These are phyloP conservation scores for Macadamia tetraphylla DNA, from an alignment of 164 flowering plant species.

Conservation along the genomic window DNA sequence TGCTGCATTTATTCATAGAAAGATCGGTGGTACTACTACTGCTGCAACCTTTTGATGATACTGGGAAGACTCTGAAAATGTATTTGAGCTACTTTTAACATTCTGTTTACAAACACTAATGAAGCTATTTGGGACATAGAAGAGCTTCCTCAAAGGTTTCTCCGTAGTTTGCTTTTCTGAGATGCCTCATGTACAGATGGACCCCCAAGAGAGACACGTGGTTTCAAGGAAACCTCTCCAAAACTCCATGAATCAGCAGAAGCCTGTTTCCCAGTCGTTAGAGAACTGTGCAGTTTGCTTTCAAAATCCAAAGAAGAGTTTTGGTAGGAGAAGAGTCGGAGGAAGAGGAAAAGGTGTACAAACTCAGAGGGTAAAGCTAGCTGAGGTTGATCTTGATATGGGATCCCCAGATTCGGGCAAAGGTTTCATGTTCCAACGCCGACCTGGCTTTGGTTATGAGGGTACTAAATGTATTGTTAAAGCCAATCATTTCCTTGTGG, in stretches of 20 bases:
- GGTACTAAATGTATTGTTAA: constrained; percentile 40
- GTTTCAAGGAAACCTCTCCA: constrained; percentile 32
- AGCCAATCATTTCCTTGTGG: constrained; percentile 41
- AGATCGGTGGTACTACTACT: not conserved
- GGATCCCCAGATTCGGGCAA: constrained; percentile 25
- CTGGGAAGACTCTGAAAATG: not conserved
- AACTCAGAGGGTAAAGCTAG: constrained; percentile 12
- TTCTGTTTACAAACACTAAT: not conserved
- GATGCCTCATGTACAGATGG: constrained; percentile 37
- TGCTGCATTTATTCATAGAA: constrained; percentile 1
- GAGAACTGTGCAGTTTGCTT: constrained; percentile 12
- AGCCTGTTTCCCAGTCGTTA: constrained; percentile 7
- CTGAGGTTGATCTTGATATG: constrained; percentile 12
- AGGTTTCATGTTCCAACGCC: constrained; percentile 20
- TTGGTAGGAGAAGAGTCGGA: constrained; percentile 24
- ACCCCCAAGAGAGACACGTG: constrained; percentile 27
- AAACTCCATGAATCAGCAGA: constrained; percentile 26
- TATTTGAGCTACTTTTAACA: not conserved
- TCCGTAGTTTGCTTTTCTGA: not conserved
- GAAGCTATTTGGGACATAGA: constrained; percentile 4
- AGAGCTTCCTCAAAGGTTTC: constrained; percentile 6
- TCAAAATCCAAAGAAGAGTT: constrained; percentile 22
- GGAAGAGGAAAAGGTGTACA: constrained; percentile 26
- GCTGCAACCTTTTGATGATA: too few relatives aligned
- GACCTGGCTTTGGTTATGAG: constrained; percentile 35